A percentile compares a stretch with the other conserved stretches of the same genome.
Evolutionary conservation across 768 basidiomycete species (phyloP).

Genomic region (Hygrophorus russula): DNA sequence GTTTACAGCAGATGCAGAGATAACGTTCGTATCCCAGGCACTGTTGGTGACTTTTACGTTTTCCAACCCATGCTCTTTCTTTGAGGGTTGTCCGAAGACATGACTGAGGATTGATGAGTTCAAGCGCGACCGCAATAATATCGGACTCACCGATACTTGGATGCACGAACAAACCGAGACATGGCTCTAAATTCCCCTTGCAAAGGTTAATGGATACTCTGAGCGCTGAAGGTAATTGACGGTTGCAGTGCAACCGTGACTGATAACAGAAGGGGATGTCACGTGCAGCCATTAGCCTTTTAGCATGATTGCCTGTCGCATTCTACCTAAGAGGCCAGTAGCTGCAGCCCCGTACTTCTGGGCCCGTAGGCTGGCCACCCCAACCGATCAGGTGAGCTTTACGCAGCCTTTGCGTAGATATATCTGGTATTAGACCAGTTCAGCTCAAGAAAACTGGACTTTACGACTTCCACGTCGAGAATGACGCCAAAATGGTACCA

Average conservation of each 20-base stretch:
- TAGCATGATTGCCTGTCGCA: too few relatives aligned
- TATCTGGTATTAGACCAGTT: too few relatives aligned
- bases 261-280: not conserved
- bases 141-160: conserved; percentile 67
- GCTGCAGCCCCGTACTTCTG: not conserved
- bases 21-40: conserved; percentile 94
- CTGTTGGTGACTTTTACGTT: conserved; percentile 81
- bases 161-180: conserved; percentile 80
- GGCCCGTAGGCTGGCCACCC: not conserved
- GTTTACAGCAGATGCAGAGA: conserved; percentile 73
- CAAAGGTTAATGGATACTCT: not conserved
- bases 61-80: conserved; percentile 73
- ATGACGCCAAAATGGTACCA: conserved; percentile 89
- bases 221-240: too few relatives aligned
- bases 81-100: conserved; percentile 82
- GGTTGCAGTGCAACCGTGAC: too few relatives aligned
- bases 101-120: conserved; percentile 39
- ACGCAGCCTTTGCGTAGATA: not conserved
- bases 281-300: not conserved
- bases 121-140: conserved; percentile 2
- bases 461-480: conserved; percentile 79
- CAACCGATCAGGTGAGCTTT: not conserved
- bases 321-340: not conserved
- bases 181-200: conserved; percentile 24
- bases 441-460: conserved; percentile 57